Evolutionary conservation across 305 asterid genomes (phyloP).

Genomic region (Salvia sclarea): DNA sequence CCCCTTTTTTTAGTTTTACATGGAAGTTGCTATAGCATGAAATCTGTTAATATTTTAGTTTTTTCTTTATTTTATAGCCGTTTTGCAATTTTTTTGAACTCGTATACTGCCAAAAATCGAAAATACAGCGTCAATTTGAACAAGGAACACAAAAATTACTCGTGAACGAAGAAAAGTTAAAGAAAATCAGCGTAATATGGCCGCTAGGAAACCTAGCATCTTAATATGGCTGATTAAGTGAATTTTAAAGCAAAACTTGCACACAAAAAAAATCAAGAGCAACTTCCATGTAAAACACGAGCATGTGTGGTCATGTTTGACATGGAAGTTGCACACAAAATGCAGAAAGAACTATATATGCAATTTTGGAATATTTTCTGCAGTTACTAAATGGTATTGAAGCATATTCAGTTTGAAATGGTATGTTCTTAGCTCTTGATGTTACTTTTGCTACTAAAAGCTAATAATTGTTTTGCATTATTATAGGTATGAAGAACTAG

Average conservation of each 20-base stretch:
- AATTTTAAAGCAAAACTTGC: no score
- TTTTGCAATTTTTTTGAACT: not conserved
- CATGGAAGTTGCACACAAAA: no score
- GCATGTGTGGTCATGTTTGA: no score
- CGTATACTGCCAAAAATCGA: not conserved
- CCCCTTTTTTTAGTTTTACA: not conserved
- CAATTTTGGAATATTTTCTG: not conserved
- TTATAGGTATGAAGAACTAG: slow-evolving; percentile 66
- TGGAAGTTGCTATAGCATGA: not conserved
- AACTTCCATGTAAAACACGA: no score
- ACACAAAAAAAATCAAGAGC: no score
- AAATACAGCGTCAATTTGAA: not conserved
- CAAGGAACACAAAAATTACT: not conserved
- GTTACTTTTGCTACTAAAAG: not conserved
- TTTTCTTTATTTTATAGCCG: not conserved
- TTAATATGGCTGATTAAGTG: not conserved
- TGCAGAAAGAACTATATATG: not conserved
- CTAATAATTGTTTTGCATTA: not conserved
- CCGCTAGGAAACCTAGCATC: no score
- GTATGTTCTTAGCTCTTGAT: slow-evolving; percentile 3
- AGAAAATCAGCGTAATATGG: not conserved
- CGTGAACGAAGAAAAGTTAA: not conserved
- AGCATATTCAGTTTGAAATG: not conserved
- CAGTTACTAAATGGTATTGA: not conserved
- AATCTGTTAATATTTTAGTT: not conserved